Evolutionary conservation across 306 rosid genomes (phyloP).

Genomic region (Prunus mongolica): DNA sequence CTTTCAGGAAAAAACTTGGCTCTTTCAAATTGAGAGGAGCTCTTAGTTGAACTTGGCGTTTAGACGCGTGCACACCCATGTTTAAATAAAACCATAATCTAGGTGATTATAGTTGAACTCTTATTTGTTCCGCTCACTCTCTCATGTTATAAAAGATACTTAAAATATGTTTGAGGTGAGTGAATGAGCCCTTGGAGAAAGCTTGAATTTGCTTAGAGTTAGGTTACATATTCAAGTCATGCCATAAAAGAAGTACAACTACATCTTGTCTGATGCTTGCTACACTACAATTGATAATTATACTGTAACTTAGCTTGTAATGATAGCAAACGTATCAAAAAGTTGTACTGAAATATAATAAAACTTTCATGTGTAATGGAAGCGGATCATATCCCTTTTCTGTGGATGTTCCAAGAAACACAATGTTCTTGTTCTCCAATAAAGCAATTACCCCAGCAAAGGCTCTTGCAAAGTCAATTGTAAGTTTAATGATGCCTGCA

Average conservation of each 20-base stretch:
- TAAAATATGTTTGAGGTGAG: too few species aligned
- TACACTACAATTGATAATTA: conserved; percentile 2
- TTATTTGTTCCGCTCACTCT: too few species aligned
- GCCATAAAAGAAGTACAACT: neutral
- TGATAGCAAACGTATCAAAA: conserved; percentile 1
- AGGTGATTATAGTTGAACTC: too few species aligned
- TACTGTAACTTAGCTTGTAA: conserved; percentile 12
- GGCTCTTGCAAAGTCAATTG: conserved; percentile 89
- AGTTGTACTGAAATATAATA: neutral
- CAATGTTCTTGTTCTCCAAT: conserved; percentile 92
- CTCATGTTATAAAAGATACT: too few species aligned
- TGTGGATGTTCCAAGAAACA: conserved; percentile 54
- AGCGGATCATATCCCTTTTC: too few species aligned
- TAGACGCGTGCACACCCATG: too few species aligned
- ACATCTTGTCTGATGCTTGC: conserved; percentile 1
- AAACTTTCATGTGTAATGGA: conserved; percentile 9
- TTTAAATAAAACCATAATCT: too few species aligned
- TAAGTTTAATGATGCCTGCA: conserved; percentile 42
- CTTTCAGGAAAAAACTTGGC: too few species aligned
- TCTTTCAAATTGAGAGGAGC: too few species aligned
- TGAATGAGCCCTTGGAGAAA: too few species aligned
- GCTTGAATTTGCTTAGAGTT: too few species aligned
- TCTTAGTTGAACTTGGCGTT: too few species aligned
- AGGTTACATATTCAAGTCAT: neutral
- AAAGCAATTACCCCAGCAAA: conserved; percentile 79